Base-by-base conservation (phyloP, 192 early-diverging fungal genomes). In the Entomortierella chlamydospora region DNA sequence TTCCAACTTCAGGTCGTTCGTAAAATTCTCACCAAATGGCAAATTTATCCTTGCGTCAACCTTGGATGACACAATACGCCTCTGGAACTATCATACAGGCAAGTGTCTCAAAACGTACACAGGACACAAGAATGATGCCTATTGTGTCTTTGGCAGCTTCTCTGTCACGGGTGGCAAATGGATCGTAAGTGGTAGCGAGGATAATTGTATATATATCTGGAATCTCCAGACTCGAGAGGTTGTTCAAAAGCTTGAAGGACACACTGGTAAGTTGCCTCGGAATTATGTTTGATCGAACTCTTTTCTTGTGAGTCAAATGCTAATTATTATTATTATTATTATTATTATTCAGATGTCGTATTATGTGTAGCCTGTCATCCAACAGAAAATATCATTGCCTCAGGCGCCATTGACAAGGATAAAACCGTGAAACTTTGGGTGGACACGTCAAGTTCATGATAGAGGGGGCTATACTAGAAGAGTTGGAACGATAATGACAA, bases 21-120 rank as follows among this genome's bases (percentile, higher is more conserved):
- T 97, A 17, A 97, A 96, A 81, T 99, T 99, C 79, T 99, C 97
- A 33, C 98, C 98, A 39, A 99, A 99, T 81, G 95, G 97, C 61
- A 98, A 99, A 86, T 99, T 95, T 73, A 96, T 99, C 66, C 86
- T 99, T 43, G 95, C 98, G 11, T 91, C 95, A 11, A 97, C 95
- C 12, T 87, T 95, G 56, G 97, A 99, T 86, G 95, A 89, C 72
- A 98, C 95, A 29, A 83, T 99, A 54, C 90, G 96, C 13, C 87
- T 99, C 52, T 99, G 98, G 98, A 93, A 91, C 82, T 94, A 95
- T 77, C 92, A 95, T 30, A 94, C 91, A 26, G 95, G 94, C 37
- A 98, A 99, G 73, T 98, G 96, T 62, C 82, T 99, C n/a, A 99
- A 99, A 83, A 91, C 93, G 8, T 99, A 98, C 64, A 88, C 80